Evolutionary conservation across 306 rosid species (phyloP).

Genomic region (Sindora glabra): DNA sequence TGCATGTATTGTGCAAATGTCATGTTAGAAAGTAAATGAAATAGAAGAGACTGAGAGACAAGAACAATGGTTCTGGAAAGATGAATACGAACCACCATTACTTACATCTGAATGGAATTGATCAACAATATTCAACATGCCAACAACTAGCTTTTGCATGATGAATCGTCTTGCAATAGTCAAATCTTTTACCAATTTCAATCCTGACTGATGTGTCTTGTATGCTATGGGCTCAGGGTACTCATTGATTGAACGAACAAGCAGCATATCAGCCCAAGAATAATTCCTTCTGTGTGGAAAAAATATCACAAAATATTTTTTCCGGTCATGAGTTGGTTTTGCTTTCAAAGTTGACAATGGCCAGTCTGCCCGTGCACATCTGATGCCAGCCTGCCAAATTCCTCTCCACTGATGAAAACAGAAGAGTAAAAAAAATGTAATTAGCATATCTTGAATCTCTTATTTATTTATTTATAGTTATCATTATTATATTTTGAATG

Average conservation of each 20-base stretch:
- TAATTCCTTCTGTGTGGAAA: constrained; percentile 86
- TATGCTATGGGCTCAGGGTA: constrained; percentile 84
- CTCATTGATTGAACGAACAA: constrained; percentile 70
- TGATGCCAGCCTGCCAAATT: constrained; percentile 95
- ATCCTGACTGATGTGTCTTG: constrained; percentile 65
- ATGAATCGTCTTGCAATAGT: constrained; percentile 72
- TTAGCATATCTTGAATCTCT: constrained; percentile 17
- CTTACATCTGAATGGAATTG: constrained; percentile 84
- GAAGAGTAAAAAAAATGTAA: constrained; percentile 13
- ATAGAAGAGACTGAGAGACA: constrained; percentile 1
- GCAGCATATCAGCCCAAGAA: constrained; percentile 92
- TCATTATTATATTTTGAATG: no score
- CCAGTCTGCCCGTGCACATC: constrained; percentile 95
- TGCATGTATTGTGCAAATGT: constrained; percentile 29
- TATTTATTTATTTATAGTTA: no score
- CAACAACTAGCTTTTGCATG: constrained; percentile 82
- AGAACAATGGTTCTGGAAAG: neutral
- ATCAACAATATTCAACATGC: constrained; percentile 80
- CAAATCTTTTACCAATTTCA: constrained; percentile 73
- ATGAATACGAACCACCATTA: constrained; percentile 15
- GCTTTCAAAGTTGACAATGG: constrained; percentile 91
- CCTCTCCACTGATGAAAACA: constrained; percentile 83
- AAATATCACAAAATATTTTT: constrained; percentile 82
- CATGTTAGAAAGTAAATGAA: constrained; percentile 1
- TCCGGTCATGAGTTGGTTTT: constrained; percentile 90